phyloP scores from a whole-genome alignment of 805 yeast genomes.

The Isabelozyma heimii region DNA sequence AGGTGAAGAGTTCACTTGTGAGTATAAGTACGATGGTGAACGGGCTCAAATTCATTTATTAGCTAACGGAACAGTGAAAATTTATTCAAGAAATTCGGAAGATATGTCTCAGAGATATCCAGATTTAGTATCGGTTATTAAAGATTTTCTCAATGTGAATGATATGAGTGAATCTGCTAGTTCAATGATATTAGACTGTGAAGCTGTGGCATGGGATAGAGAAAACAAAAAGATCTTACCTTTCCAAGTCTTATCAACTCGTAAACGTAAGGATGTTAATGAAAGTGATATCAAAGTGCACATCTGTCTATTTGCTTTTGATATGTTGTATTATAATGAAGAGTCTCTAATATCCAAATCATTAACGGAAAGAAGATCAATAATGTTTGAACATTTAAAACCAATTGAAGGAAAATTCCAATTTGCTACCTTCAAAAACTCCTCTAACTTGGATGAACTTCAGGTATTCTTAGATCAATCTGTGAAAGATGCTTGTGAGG shows the following conservation, averaged over 20 bases:
- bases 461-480: slow-evolving; percentile 86
- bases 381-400: slow-evolving; percentile 54
- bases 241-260: slow-evolving; percentile 87
- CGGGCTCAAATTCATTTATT: slow-evolving; percentile 90
- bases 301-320: slow-evolving; percentile 92
- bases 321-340: slow-evolving; percentile 72
- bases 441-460: slow-evolving; percentile 69
- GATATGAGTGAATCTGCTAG: slow-evolving; percentile 28
- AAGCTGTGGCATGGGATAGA: slow-evolving; percentile 96
- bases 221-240: slow-evolving; percentile 79
- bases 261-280: slow-evolving; percentile 91
- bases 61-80: slow-evolving; percentile 58
- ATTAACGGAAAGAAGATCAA: slow-evolving; percentile 65
- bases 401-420: slow-evolving; percentile 74
- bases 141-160: slow-evolving; percentile 47
- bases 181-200: slow-evolving; percentile 85
- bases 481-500: slow-evolving; percentile 88
- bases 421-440: slow-evolving; percentile 72
- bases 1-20: slow-evolving; percentile 85
- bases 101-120: slow-evolving; percentile 97
- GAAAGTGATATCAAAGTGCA: slow-evolving; percentile 84
- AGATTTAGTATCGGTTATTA: slow-evolving; percentile 70
- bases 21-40: slow-evolving; percentile 97
- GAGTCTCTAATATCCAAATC: slow-evolving; percentile 66
- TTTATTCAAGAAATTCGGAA: slow-evolving; percentile 93